A percentile compares a stretch with the other conserved stretches of the same genome.
phyloP scores from a whole-genome alignment of 768 basidiomycete species.

The Suillus brevipes region DNA sequence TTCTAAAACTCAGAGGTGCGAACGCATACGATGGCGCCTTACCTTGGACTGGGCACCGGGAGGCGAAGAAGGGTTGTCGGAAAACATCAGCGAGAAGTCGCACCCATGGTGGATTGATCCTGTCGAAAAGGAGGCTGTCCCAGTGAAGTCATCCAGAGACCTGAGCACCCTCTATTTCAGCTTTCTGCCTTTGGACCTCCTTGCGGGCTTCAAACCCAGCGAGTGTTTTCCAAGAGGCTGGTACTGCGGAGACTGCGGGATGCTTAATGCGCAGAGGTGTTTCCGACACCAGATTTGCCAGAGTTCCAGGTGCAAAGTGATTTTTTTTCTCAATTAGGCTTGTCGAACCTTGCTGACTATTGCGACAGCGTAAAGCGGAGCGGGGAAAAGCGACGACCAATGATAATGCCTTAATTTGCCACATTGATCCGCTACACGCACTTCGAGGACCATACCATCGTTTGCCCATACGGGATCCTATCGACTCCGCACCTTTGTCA shows the following conservation, averaged over 20 bases:
- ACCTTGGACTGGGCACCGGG: conserved; percentile 50
- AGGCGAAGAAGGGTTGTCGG: conserved; percentile 43
- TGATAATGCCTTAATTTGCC: conserved; percentile 15
- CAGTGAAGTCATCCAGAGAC: conserved; percentile 27
- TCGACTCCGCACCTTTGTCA: conserved; percentile 16
- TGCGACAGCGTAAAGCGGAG: not conserved
- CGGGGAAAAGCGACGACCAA: conserved; percentile 13
- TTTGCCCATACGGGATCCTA: conserved; percentile 19
- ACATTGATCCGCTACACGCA: conserved; percentile 19
- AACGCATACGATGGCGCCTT: conserved; percentile 46
- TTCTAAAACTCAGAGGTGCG: conserved; percentile 14
- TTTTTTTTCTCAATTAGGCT: conserved; percentile 7
- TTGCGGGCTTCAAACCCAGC: conserved; percentile 30
- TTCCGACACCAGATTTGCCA: conserved; percentile 50
- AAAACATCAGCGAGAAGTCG: conserved; percentile 7
- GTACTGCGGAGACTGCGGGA: conserved; percentile 49
- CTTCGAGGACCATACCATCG: conserved; percentile 24
- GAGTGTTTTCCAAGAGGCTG: conserved; percentile 46
- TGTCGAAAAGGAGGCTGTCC: conserved; percentile 1
- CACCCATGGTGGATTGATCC: conserved; percentile 29
- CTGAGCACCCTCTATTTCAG: conserved; percentile 28
- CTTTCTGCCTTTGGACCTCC: conserved; percentile 31
- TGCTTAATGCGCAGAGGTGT: conserved; percentile 45
- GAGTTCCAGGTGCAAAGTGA: conserved; percentile 42
- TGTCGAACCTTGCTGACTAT: conserved; percentile 14